phyloP scores from a whole-genome alignment of 1,284 basidiomycete genomes.

The Papiliotrema flavescens region DNA sequence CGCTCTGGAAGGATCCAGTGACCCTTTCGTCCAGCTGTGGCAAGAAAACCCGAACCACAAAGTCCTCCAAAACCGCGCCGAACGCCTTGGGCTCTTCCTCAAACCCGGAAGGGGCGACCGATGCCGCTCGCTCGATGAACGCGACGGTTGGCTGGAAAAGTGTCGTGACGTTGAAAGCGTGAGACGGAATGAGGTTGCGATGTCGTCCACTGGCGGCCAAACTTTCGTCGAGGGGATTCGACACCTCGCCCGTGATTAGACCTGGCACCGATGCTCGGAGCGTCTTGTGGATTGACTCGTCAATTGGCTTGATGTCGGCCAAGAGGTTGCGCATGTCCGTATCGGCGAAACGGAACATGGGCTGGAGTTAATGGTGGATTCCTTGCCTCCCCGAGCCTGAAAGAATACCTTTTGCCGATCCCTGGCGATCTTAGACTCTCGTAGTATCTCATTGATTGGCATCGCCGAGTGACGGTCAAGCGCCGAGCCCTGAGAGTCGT shows the following conservation, averaged over 20 bases:
- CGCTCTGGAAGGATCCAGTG: conserved; percentile 76
- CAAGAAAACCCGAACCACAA: conserved; percentile 87
- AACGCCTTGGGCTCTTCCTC: conserved; percentile 67
- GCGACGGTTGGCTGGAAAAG: conserved; percentile 89
- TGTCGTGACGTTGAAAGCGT: conserved; percentile 91
- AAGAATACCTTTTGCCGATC: conserved; percentile 69
- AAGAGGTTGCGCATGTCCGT: conserved; percentile 69
- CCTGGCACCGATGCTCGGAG: conserved; percentile 91
- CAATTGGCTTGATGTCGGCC: conserved; percentile 68
- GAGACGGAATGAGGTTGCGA: conserved; percentile 78
- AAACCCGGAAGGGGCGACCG: conserved; percentile 67
- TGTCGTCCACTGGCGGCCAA: conserved; percentile 66
- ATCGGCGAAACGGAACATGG: conserved; percentile 86
- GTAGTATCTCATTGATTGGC: conserved; percentile 89
- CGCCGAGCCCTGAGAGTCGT: conserved; percentile 74
- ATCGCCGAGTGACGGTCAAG: conserved; percentile 79
- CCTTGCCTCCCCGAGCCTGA: background rate
- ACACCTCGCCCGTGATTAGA: conserved; percentile 60
- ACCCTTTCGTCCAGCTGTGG: conserved; percentile 96
- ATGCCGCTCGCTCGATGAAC: conserved; percentile 69
- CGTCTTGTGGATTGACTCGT: conserved; percentile 79
- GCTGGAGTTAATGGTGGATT: conserved; percentile 49
- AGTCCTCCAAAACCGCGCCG: conserved; percentile 73
- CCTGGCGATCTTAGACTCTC: conserved; percentile 71
- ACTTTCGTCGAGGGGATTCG: conserved; percentile 60